These are phyloP conservation scores for Geranomyces variabilis DNA, from an alignment of 192 early-diverging fungal species.

Conservation along the genomic window DNA sequence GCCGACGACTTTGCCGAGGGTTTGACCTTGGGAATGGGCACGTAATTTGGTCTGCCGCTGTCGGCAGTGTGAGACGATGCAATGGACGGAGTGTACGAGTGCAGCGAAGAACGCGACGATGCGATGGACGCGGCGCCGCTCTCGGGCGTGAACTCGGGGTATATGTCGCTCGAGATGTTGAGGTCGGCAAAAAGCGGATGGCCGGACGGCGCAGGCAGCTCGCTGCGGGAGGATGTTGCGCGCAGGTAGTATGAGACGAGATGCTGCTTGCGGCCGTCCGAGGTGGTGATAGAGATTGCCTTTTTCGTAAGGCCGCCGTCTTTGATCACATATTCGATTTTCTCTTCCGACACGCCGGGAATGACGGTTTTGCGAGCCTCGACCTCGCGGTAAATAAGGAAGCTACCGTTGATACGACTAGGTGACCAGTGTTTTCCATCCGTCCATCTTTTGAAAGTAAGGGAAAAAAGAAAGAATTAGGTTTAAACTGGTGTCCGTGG, in stretches of 20 bases:
- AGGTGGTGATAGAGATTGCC: slow-evolving; percentile 82
- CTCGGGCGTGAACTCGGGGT: slow-evolving; percentile 73
- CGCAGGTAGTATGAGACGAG: slow-evolving; percentile 90
- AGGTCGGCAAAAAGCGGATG: slow-evolving; percentile 70
- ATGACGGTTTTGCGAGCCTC: slow-evolving; percentile 65
- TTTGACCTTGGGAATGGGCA: slow-evolving; percentile 22
- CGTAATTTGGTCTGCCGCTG: slow-evolving; percentile 15
- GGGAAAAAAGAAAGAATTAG: not conserved
- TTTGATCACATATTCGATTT: slow-evolving; percentile 60
- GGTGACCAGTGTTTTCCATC: slow-evolving; percentile 91
- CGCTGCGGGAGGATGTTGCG: slow-evolving; percentile 70
- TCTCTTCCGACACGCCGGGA: slow-evolving; percentile 14
- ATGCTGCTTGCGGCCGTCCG: slow-evolving; percentile 78
- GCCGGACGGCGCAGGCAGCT: slow-evolving; percentile 68
- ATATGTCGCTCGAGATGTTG: slow-evolving; percentile 76
- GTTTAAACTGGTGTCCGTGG: not conserved
- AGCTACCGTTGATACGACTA: slow-evolving; percentile 82
- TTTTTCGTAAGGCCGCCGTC: slow-evolving; percentile 87
- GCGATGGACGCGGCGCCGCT: slow-evolving; percentile 9
- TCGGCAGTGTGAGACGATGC: not conserved
- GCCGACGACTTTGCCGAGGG: not conserved
- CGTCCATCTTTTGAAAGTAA: slow-evolving; percentile 66
- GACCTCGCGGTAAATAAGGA: slow-evolving; percentile 87
- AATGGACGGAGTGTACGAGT: not conserved
- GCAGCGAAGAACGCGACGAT: slow-evolving; percentile 16